Evolutionary conservation across 805 yeast species (phyloP), one percentile per base, ranked within the genome.

Genomic region (Sugiyamaella chiloensis): DNA sequence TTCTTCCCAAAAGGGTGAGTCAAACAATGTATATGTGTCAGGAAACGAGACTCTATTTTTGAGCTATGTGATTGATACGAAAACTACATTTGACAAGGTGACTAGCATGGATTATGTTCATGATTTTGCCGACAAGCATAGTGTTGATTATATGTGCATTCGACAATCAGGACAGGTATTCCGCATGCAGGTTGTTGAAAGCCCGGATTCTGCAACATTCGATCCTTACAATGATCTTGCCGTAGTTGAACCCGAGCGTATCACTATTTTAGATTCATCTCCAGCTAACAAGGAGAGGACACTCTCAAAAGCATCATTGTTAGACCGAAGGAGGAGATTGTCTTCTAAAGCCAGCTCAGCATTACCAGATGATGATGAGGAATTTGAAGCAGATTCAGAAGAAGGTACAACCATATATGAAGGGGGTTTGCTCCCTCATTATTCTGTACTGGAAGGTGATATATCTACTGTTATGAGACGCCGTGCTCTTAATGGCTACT

Each of bases 151-250:
- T 48, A 80, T 90, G 24, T 89, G 97, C 64, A 84, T 90, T 85
- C 72, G 96, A 54, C 95, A 87, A 58, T 85, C 95, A 0, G 97
- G 97, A 2, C 83, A 87, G 45, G 81, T 89, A 0, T 89, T 85
- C 64, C 73, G 84, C 49, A 86, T 86, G 90, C 77, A 83, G 0
- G 85, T 83, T 0, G 66, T 71, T 1, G 91, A 86, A 60, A 76
- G 85, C 42, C 81, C 81, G 26, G 79, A 80, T 30, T 72, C 81
- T 6, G 61, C 85, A 6, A 71, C 70, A 12, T 85, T 89, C 64
- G 85, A 81, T 55, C 79, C 91, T 0, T 76, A 72, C 56, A 67
- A 67, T 44, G 53, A 59, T 11, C 51, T 67, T 21, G 48, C 56
- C 1, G 52, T 61, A 19, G 54, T 50, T 2, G 59, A 59, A 29